Base-by-base conservation (phyloP, 257 asterid genomes). In the Rehmannia glutinosa region DNA sequence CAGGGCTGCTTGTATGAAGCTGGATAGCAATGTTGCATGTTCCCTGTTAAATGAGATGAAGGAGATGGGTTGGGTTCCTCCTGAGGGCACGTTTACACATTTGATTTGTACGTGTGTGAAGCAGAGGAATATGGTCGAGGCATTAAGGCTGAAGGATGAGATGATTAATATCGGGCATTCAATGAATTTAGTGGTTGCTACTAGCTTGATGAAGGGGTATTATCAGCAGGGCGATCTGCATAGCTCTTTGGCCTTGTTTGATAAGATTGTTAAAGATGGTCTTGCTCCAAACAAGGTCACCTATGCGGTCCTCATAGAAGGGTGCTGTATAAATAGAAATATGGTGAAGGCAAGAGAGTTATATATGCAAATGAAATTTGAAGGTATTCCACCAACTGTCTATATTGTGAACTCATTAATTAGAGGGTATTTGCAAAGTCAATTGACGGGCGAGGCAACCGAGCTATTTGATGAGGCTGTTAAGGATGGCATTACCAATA, bases 121-220 rank as follows among this genome's bases (percentile, higher is more conserved):
- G 75, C 80, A 84, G 78, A 71, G 79, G 81, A 79, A 93, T 65
- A 75, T 88, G 85, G 61, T 19, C 23, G 81, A 72, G 64, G 98
- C 98, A 2, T 66, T 90, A 36, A 86, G 76, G 78, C 65, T 86
- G 64, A 90, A 79, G 72, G 94, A 86, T 43, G 96, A 88, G 72
- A 93, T 93, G 97, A 66, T 87, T 63, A 74, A 43, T 32, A 59
- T 69, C 76, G 95, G 96, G 10, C 80, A 70, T 74, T 55, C 81
- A 1, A 53, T 83, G 93, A 88, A 83, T 77, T 55, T 88, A 76
- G 83, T 88, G 69, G 92, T 77, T 59, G 95, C 95, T 10, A 93
- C 90, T 45, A 80, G 85, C 78, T 82, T 92, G 83, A 92, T 92
- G 86, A 92, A 90, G 80, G 97, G 98, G 13, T 86, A 75, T 75